Conservation (phyloP, 306 rosid genomes). For the Delonix regia region DNA sequence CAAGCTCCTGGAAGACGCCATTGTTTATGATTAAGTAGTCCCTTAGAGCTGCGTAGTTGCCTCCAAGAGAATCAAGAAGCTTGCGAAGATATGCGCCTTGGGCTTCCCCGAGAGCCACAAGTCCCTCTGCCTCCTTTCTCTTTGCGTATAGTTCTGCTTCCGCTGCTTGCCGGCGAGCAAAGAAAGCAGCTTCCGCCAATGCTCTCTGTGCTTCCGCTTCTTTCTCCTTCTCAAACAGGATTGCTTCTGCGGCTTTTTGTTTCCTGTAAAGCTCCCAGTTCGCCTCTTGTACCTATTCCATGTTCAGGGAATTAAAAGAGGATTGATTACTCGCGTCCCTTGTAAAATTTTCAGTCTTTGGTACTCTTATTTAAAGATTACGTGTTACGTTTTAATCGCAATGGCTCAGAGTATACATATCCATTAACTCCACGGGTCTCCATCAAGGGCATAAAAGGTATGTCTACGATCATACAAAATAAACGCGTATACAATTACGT, state of each 20-base stretch:
- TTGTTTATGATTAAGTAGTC: conserved; percentile 42
- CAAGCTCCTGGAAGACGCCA: conserved; percentile 46
- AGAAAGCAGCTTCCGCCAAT: conserved; percentile 38
- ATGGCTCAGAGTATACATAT: too few species aligned
- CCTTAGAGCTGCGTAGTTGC: conserved; percentile 30
- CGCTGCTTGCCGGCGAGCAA: conserved; percentile 31
- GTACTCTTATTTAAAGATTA: not conserved
- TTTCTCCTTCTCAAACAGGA: conserved; percentile 39
- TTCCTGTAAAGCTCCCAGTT: conserved; percentile 47
- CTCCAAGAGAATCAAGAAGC: conserved; percentile 39
- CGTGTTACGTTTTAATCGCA: too few species aligned
- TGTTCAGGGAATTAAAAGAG: not conserved
- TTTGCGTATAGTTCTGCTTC: conserved; percentile 41
- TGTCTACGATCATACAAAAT: too few species aligned
- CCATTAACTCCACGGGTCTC: too few species aligned
- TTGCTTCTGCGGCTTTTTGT: conserved; percentile 40
- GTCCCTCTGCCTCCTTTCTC: conserved; percentile 47
- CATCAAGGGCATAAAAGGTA: too few species aligned
- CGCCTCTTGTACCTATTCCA: conserved; percentile 47
- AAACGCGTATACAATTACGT: too few species aligned
- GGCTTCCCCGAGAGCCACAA: conserved; percentile 36
- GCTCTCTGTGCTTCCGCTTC: conserved; percentile 44
- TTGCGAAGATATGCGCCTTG: conserved; percentile 34
- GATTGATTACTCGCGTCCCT: too few species aligned
- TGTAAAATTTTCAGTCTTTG: not conserved